Conservation (phyloP, 345 rosid species). For the Sisymbrium altissimum region DNA sequence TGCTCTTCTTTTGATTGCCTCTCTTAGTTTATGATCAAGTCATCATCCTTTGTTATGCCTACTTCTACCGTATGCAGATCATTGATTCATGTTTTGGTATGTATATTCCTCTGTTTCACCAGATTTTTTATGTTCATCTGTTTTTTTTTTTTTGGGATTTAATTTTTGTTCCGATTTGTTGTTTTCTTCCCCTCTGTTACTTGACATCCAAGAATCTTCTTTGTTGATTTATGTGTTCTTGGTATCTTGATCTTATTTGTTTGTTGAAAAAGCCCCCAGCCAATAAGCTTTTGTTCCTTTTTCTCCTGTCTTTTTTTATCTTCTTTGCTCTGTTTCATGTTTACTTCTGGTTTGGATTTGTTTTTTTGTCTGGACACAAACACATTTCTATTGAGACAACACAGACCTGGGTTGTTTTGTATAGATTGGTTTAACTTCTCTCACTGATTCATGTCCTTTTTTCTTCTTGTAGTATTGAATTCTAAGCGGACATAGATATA, state of each 20-base stretch:
- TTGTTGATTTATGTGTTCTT: background rate
- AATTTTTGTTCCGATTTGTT: constrained; percentile 16
- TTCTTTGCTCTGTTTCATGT: constrained; percentile 2
- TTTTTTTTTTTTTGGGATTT: background rate
- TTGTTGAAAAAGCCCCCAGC: constrained; percentile 44
- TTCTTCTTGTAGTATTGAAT: constrained; percentile 8
- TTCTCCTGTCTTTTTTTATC: background rate
- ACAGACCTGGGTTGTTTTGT: background rate
- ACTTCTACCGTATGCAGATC: constrained; percentile 8
- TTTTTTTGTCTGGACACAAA: background rate
- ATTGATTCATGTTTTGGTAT: constrained; percentile 12
- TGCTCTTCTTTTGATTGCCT: constrained; percentile 11
- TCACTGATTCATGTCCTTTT: background rate
- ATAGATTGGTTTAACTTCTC: background rate
- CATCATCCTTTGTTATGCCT: background rate
- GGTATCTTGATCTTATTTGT: constrained; percentile 19
- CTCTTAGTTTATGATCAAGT: background rate
- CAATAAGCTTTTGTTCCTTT: constrained; percentile 1
- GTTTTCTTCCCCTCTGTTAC: constrained; percentile 5
- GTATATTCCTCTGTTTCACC: constrained; percentile 12
- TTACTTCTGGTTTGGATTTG: background rate
- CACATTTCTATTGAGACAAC: background rate
- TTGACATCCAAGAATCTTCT: constrained; percentile 21
- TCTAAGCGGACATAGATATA: constrained; percentile 43
- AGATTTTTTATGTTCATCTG: background rate